Evolutionary conservation across 23 red algal genomes (phyloP).

Genomic region (Chondrus crispus): DNA sequence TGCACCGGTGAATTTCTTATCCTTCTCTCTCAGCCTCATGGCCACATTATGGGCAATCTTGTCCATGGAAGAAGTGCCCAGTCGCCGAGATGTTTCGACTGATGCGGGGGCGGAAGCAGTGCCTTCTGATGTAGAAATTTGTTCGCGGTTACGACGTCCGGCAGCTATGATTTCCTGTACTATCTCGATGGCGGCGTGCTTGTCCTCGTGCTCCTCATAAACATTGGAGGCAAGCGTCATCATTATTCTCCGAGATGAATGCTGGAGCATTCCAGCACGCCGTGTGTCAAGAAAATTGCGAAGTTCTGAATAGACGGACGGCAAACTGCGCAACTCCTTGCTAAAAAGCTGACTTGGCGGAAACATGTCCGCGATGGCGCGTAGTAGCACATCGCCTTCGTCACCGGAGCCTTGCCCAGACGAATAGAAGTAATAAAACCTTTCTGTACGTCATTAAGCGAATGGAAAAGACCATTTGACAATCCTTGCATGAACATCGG

Average conservation of each 20-base stretch:
- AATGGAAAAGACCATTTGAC: neutral
- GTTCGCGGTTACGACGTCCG: too few species aligned
- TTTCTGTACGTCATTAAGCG: neutral
- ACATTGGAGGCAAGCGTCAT: neutral
- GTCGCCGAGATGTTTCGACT: too few species aligned
- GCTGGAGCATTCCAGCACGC: neutral
- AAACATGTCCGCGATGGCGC: neutral
- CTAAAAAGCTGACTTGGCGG: conserved; percentile 7
- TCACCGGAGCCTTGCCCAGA: neutral
- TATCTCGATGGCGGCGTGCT: neutral
- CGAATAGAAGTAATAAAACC: neutral
- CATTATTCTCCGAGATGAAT: neutral
- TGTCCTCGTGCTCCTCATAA: neutral
- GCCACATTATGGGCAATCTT: too few species aligned
- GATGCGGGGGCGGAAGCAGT: too few species aligned
- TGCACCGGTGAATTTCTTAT: too few species aligned
- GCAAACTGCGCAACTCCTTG: neutral
- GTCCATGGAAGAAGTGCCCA: too few species aligned
- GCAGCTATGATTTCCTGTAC: neutral
- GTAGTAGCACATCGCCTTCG: neutral
- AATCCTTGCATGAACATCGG: neutral
- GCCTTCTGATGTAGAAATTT: too few species aligned
- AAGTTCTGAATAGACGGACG: neutral
- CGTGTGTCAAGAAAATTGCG: neutral
- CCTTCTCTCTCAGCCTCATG: too few species aligned